Evolutionary conservation across 805 yeast species (phyloP).

Genomic region (Saccharomyces jurei): DNA sequence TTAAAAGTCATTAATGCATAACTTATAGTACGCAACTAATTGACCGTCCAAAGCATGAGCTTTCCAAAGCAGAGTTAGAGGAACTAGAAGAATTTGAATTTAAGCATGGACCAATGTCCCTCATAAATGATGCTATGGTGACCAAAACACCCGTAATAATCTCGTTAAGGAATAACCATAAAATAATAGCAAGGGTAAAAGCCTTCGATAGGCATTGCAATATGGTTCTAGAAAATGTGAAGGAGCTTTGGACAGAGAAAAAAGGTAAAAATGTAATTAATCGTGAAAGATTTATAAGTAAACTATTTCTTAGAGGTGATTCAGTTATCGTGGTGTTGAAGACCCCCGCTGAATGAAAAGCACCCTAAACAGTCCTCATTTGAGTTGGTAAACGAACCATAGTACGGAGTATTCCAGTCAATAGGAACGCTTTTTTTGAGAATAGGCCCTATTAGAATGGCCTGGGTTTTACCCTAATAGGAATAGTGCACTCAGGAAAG

Average conservation of each 20-base stretch:
- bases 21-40: slow-evolving; percentile 49
- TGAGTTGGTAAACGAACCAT: not conserved
- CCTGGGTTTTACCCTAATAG: not conserved
- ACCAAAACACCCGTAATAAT: slow-evolving; percentile 72
- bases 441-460: not conserved
- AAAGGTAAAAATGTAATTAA: slow-evolving; percentile 52
- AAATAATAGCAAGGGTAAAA: slow-evolving; percentile 78
- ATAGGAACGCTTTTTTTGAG: not conserved
- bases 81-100: slow-evolving; percentile 86
- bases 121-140: slow-evolving; percentile 75
- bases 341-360: slow-evolving; percentile 28
- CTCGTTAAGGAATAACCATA: slow-evolving; percentile 88
- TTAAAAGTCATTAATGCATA: not conserved
- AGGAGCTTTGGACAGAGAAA: slow-evolving; percentile 72
- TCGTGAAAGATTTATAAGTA: slow-evolving; percentile 74
- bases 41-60: slow-evolving; percentile 70
- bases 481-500: not conserved
- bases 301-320: slow-evolving; percentile 91
- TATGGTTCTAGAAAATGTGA: slow-evolving; percentile 84
- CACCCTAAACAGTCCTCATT: not conserved
- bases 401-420: not conserved
- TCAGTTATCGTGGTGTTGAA: slow-evolving; percentile 79
- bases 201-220: slow-evolving; percentile 96
- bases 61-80: slow-evolving; percentile 70
- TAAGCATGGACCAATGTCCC: slow-evolving; percentile 81